Conservation (phyloP, 176 grass and related monocot species). For the Musa beccarii region DNA sequence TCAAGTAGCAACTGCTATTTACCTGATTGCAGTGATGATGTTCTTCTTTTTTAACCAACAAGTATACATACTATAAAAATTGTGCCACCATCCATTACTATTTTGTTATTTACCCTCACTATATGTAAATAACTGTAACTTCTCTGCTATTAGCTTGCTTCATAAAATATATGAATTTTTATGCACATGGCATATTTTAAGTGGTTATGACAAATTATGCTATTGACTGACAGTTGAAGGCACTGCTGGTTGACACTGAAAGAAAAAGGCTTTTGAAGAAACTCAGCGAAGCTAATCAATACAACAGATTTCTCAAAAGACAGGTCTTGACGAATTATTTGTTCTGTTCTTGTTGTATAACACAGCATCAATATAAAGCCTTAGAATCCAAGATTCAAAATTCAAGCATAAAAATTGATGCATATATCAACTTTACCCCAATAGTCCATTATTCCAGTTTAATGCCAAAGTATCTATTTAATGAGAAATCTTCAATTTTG, state of each 20-base stretch:
- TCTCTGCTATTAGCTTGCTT: neutral
- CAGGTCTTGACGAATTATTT: constrained; percentile 39
- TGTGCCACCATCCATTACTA: no score
- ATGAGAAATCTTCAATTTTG: no score
- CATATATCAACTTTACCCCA: neutral
- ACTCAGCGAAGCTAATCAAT: constrained; percentile 97
- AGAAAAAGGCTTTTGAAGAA: constrained; percentile 61
- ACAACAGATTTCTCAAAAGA: constrained; percentile 85
- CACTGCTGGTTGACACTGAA: constrained; percentile 71
- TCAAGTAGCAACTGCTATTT: no score
- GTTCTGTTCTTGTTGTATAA: neutral
- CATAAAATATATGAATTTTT: neutral
- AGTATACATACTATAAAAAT: no score
- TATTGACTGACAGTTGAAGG: constrained; percentile 60
- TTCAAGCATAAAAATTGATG: neutral
- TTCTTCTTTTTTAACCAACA: no score
- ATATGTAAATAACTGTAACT: neutral
- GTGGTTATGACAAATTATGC: constrained; percentile 10
- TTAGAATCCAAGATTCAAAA: constrained; percentile 2
- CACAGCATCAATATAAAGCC: neutral
- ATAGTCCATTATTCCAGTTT: neutral
- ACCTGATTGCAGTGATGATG: no score
- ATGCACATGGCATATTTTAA: neutral
- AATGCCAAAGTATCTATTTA: neutral
- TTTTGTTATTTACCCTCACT: no score